A percentile compares a stretch with the other conserved stretches of the same genome.
Conservation (phyloP, 148 eudicot genomes). For the Pouteria glomerata region DNA sequence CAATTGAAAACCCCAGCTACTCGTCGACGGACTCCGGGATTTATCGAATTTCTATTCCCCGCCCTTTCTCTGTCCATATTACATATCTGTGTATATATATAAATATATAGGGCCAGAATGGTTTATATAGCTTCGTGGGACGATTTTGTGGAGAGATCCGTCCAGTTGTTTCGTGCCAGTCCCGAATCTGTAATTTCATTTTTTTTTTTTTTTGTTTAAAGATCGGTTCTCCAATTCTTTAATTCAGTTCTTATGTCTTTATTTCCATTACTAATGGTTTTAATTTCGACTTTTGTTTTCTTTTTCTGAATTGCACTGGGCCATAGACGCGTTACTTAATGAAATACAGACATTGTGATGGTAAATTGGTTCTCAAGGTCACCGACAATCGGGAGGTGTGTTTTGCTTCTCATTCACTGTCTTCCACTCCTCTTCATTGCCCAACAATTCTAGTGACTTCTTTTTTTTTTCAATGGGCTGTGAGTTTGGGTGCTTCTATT, state of each 20-base stretch:
- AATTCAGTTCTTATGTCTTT: not conserved
- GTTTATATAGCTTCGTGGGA: constrained; percentile 73
- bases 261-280: not conserved
- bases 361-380: constrained; percentile 91
- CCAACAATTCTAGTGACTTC: not conserved
- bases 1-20: not conserved
- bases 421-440: not conserved
- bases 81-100: not conserved
- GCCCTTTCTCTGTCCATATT: not conserved
- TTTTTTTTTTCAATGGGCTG: not conserved
- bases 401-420: not conserved
- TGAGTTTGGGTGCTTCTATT: not conserved
- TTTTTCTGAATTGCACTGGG: not conserved
- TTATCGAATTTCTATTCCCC: not conserved
- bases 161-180: constrained; percentile 66
- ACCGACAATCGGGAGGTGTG: constrained; percentile 81
- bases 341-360: constrained; percentile 90
- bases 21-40: constrained; percentile 6
- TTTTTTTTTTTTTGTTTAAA: not conserved
- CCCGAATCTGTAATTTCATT: constrained; percentile 48
- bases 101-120: constrained; percentile 9
- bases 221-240: not conserved
- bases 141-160: constrained; percentile 72
- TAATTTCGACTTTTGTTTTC: not conserved
- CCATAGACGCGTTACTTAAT: constrained; percentile 67